Percentiles rank a stretch among this genome's conserved stretches.
These are phyloP conservation scores for Flaveria trinervia DNA, from an alignment of 129 eudicot genomes.

Conservation along the genomic window DNA sequence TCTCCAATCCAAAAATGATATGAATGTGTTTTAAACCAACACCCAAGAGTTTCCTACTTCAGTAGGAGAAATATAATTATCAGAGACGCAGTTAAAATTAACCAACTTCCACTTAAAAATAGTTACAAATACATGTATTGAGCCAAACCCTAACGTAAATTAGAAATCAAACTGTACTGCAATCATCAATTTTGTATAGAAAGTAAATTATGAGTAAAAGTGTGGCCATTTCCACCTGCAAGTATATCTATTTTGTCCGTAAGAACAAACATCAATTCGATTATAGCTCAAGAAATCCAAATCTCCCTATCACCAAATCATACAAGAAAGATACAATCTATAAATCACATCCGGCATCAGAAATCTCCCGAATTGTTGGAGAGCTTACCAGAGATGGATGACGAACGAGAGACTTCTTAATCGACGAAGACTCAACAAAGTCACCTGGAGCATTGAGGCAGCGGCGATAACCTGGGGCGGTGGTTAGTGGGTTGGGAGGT, in stretches of 20 bases:
- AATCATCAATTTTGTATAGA: too few species aligned
- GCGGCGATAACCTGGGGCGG: slow-evolving; percentile 36
- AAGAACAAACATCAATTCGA: neutral
- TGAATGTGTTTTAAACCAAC: slow-evolving; percentile 9
- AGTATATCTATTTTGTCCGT: too few species aligned
- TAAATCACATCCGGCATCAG: slow-evolving; percentile 3
- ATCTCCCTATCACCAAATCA: neutral
- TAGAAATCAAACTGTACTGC: too few species aligned
- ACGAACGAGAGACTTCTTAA: slow-evolving; percentile 61
- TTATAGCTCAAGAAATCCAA: neutral
- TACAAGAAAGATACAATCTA: neutral
- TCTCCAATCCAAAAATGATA: slow-evolving; percentile 1
- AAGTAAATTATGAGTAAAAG: too few species aligned
- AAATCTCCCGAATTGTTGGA: neutral
- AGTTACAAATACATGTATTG: neutral
- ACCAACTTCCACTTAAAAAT: too few species aligned
- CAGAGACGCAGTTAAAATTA: neutral
- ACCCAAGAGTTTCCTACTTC: slow-evolving; percentile 3
- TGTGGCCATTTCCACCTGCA: too few species aligned
- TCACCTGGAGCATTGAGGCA: slow-evolving; percentile 34
- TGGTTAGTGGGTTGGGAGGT: slow-evolving; percentile 63
- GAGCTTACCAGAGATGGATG: slow-evolving; percentile 69
- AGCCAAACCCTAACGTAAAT: too few species aligned
- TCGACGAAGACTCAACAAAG: slow-evolving; percentile 14
- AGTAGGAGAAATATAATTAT: neutral